Conservation (phyloP, 2,329 filamentous ascomycete species). For the Penicillium glabrum region DNA sequence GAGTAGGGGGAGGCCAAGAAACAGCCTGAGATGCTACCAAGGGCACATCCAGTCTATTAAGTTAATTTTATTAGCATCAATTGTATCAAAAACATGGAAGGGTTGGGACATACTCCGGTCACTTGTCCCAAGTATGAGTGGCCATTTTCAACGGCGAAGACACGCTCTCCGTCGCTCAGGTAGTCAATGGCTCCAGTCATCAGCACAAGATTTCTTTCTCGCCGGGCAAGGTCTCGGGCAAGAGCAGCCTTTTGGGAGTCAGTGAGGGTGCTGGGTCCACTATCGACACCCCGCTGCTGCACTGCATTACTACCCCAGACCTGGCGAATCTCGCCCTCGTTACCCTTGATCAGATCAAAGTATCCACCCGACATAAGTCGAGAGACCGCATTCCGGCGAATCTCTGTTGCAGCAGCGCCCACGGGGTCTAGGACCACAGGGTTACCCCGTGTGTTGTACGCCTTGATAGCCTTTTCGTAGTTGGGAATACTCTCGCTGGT, state of each 20-base stretch:
- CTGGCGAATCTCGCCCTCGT: slow-evolving; percentile 81
- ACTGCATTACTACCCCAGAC: slow-evolving; percentile 60
- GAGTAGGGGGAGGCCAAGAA: slow-evolving; percentile 64
- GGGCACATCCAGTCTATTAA: slow-evolving; percentile 69
- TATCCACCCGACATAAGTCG: slow-evolving; percentile 71
- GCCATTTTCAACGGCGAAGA: slow-evolving; percentile 72
- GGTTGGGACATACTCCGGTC: slow-evolving; percentile 39
- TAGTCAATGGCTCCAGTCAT: slow-evolving; percentile 80
- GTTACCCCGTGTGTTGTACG: slow-evolving; percentile 75
- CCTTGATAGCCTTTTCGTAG: slow-evolving; percentile 70
- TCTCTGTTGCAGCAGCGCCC: slow-evolving; percentile 77
- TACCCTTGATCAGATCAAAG: slow-evolving; percentile 89
- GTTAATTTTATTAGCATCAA: not conserved
- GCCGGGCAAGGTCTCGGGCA: slow-evolving; percentile 64
- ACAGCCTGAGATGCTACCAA: slow-evolving; percentile 78
- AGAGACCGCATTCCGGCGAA: slow-evolving; percentile 70
- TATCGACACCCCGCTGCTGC: slow-evolving; percentile 84
- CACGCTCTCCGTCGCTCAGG: slow-evolving; percentile 70
- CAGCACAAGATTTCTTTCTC: slow-evolving; percentile 69
- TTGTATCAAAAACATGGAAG: not conserved
- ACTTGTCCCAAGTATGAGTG: slow-evolving; percentile 57
- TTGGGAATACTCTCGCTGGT: slow-evolving; percentile 71
- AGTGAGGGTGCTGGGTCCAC: slow-evolving; percentile 57
- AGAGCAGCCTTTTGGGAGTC: slow-evolving; percentile 60
- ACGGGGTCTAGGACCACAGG: slow-evolving; percentile 88